Conservation (phyloP, 2,329 filamentous ascomycete genomes). For the Hirsutella rhossiliensis region DNA sequence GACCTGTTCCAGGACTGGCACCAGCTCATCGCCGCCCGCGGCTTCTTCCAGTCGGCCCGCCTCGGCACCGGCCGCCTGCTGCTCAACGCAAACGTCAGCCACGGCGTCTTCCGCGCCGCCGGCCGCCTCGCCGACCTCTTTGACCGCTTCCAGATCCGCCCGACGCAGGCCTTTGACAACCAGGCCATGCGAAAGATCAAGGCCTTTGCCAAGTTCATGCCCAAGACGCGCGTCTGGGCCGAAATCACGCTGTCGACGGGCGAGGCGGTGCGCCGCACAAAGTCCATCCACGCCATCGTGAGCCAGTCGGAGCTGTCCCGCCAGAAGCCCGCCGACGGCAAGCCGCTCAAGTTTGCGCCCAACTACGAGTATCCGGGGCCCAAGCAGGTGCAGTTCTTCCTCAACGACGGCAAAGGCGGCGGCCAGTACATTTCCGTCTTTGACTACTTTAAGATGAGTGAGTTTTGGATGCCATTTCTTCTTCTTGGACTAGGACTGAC, state of each 20-base stretch:
- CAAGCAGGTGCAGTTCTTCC: conserved; percentile 18
- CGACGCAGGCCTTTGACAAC: conserved; percentile 1
- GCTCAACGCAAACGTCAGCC: conserved; percentile 42
- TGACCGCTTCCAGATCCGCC: conserved; percentile 8
- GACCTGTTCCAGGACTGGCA: conserved; percentile 16
- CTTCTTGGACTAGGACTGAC: no score
- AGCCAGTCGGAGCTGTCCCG: conserved; percentile 9
- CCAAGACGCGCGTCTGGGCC: conserved; percentile 24
- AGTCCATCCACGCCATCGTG: conserved; percentile 17
- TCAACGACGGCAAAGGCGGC: conserved; percentile 11
- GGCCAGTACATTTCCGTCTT: conserved; percentile 23
- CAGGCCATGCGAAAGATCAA: conserved; percentile 9
- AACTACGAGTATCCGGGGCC: conserved; percentile 19
- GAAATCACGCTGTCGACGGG: conserved; percentile 18
- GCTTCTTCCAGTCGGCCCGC: conserved; percentile 44
- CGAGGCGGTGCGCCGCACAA: conserved; percentile 16
- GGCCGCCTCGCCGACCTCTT: conserved; percentile 25
- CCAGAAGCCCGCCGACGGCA: conserved; percentile 5
- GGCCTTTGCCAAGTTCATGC: conserved; percentile 22
- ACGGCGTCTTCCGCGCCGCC: conserved; percentile 36
- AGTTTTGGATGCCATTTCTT: conserved; percentile 10
- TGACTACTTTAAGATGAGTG: conserved; percentile 33
- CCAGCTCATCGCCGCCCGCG: conserved; percentile 31
- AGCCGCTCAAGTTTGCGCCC: conserved; percentile 11
- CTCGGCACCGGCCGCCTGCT: conserved; percentile 40